These are phyloP conservation scores for Aspergillus saccharolyticus DNA, from an alignment of 495 filamentous ascomycete species.

Conservation along the genomic window DNA sequence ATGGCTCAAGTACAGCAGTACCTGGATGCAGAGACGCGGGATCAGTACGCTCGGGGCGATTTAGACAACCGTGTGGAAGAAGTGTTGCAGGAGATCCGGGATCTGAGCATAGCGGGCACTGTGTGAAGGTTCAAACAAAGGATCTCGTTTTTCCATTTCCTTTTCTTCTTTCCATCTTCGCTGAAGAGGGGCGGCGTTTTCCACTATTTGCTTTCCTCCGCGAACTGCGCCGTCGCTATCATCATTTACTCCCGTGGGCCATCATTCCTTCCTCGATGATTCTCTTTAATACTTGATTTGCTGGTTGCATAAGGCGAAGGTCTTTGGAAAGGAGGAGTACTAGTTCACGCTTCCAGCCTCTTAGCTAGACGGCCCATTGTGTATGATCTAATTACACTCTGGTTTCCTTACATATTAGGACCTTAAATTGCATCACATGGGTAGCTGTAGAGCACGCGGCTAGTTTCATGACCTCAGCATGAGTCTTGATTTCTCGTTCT, in stretches of 20 bases:
- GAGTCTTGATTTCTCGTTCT: background rate
- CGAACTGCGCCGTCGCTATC: background rate
- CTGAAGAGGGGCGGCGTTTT: background rate
- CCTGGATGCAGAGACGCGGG: slow-evolving; percentile 89
- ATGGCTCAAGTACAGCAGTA: slow-evolving; percentile 99
- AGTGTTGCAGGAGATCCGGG: slow-evolving; percentile 93
- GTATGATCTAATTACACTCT: background rate
- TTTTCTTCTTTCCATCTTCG: background rate
- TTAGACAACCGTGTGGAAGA: slow-evolving; percentile 90
- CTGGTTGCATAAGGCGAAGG: background rate
- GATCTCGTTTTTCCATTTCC: slow-evolving; percentile 6
- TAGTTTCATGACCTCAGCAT: background rate
- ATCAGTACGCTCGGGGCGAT: slow-evolving; percentile 92
- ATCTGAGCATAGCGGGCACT: slow-evolving; percentile 85
- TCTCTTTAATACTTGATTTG: background rate
- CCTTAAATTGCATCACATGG: background rate
- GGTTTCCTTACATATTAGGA: background rate
- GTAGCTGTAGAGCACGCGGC: background rate
- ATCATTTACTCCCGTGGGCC: background rate
- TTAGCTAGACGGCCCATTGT: background rate
- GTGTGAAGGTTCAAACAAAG: slow-evolving; percentile 41
- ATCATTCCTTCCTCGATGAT: background rate
- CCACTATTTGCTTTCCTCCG: slow-evolving; percentile 4
- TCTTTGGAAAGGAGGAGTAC: background rate
- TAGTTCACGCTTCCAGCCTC: background rate